These are phyloP conservation scores for Phaeotremella skinneri DNA, from an alignment of 768 basidiomycete genomes.

Conservation along the genomic window DNA sequence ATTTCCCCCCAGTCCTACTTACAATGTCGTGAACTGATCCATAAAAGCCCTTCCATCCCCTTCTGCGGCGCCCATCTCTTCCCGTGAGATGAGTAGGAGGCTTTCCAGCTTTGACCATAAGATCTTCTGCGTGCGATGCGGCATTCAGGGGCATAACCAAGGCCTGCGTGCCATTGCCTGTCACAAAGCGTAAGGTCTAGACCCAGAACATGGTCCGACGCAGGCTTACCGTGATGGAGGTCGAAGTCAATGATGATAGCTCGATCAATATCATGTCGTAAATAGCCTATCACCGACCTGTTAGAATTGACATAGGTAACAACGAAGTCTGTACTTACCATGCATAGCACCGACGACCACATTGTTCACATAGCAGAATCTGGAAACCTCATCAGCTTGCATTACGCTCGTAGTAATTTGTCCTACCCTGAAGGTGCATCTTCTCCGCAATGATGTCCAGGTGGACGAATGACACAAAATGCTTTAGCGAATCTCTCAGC, in stretches of 20 bases:
- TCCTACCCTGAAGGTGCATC: constrained; percentile 71
- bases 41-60: constrained; percentile 63
- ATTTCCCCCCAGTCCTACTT: constrained; percentile 51
- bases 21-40: constrained; percentile 91
- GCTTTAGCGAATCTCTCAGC: constrained; percentile 52
- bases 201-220: not conserved
- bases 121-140: constrained; percentile 68
- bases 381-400: constrained; percentile 2
- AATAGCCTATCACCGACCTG: constrained; percentile 62
- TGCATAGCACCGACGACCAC: constrained; percentile 86
- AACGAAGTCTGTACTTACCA: constrained; percentile 56
- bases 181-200: not conserved
- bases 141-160: constrained; percentile 89
- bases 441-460: constrained; percentile 93
- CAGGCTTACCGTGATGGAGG: constrained; percentile 71
- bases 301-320: not conserved
- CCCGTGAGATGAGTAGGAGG: constrained; percentile 51
- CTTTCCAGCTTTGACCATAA: constrained; percentile 52
- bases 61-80: constrained; percentile 49
- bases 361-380: constrained; percentile 93
- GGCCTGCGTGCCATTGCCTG: constrained; percentile 89
- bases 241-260: constrained; percentile 90
- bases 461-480: constrained; percentile 83
- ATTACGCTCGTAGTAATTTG: not conserved
- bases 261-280: constrained; percentile 72